phyloP scores from a whole-genome alignment of 371 early-diverging fungal genomes.

The Rhizopus delemar region DNA sequence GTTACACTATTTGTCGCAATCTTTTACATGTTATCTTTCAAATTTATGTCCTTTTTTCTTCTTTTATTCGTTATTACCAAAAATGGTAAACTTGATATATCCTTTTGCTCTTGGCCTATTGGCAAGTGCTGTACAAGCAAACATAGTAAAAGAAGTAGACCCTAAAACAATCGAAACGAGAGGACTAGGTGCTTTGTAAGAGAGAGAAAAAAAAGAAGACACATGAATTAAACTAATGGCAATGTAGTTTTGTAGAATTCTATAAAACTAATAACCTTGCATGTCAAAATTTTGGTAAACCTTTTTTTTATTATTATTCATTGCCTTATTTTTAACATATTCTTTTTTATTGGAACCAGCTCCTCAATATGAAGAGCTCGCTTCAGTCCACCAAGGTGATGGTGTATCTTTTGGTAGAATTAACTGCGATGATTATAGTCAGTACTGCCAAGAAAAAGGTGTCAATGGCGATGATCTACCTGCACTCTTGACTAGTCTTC shows the following conservation, averaged over 20 bases:
- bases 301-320: neutral
- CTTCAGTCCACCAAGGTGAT: neutral
- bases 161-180: slow-evolving; percentile 13
- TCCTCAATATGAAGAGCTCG: slow-evolving; percentile 9
- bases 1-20: neutral
- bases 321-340: neutral
- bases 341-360: slow-evolving; percentile 1
- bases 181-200: slow-evolving; percentile 19
- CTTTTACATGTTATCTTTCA: too few species aligned
- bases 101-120: neutral
- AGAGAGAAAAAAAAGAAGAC: neutral
- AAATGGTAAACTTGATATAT: slow-evolving; percentile 1
- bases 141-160: slow-evolving; percentile 9
- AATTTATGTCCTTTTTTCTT: neutral
- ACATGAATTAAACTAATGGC: neutral
- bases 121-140: slow-evolving; percentile 1
- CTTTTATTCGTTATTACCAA: slow-evolving; percentile 4
- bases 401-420: slow-evolving; percentile 14
- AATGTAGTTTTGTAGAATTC: slow-evolving; percentile 41
- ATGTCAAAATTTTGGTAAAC: slow-evolving; percentile 37
- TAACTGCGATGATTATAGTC: slow-evolving; percentile 11
- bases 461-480: slow-evolving; percentile 10
- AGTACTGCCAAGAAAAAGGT: slow-evolving; percentile 20
- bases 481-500: slow-evolving; percentile 9
- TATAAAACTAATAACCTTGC: slow-evolving; percentile 33